Conservation (phyloP, 768 basidiomycete species). For the Cystofilobasidium macerans region DNA sequence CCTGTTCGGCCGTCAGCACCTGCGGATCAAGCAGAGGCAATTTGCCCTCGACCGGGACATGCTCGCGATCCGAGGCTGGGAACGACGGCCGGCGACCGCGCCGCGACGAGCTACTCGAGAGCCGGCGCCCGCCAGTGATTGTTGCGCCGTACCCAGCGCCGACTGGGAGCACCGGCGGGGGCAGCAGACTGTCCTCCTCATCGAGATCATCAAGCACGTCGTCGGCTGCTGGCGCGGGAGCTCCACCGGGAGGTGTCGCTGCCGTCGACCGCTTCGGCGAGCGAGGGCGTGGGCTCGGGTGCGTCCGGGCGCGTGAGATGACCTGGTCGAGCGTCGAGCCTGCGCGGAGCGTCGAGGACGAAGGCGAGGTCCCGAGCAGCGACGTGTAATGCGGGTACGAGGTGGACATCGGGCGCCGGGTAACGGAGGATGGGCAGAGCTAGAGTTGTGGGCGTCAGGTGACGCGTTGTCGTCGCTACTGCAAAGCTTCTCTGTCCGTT, state of each 20-base stretch:
- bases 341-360: not conserved
- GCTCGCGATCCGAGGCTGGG: not conserved
- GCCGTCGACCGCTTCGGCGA: not conserved
- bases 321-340: not conserved
- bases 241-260: not conserved
- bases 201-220: not conserved
- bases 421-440: too few species aligned
- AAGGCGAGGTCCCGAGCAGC: not conserved
- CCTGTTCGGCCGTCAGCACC: constrained; percentile 22
- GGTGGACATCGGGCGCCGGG: not conserved
- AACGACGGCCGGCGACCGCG: not conserved
- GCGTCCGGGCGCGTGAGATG: not conserved
- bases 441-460: too few species aligned
- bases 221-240: not conserved
- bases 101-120: not conserved
- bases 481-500: too few species aligned
- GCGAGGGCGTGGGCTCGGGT: not conserved
- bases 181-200: not conserved
- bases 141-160: not conserved
- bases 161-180: too few species aligned
- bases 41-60: constrained; percentile 3
- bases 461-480: too few species aligned
- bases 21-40: constrained; percentile 8
- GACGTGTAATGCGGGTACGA: not conserved
- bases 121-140: not conserved